phyloP scores from a whole-genome alignment of 805 yeast species.

The Wickerhamiella vanderwaltii region DNA sequence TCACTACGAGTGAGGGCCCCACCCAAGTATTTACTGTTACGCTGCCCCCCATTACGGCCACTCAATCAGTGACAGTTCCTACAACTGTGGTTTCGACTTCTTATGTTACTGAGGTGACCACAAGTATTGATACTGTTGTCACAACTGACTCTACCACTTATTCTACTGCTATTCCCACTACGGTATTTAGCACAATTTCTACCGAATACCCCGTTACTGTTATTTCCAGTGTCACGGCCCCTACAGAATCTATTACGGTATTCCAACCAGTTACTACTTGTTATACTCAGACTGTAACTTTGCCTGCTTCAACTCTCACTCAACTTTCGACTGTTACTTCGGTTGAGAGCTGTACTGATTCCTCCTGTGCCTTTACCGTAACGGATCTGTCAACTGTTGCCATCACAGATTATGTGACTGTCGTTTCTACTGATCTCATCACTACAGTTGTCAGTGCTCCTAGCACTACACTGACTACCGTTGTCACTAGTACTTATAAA shows the following conservation, averaged over 20 bases:
- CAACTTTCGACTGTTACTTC: background rate
- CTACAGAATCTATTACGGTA: background rate
- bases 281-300: slow-evolving; percentile 4
- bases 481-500: slow-evolving; percentile 5
- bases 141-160: background rate
- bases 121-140: background rate
- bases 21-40: slow-evolving; percentile 3
- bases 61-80: background rate
- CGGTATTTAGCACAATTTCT: background rate
- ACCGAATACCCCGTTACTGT: background rate
- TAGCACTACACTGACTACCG: background rate
- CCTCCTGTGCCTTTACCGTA: slow-evolving; percentile 3
- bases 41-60: slow-evolving; percentile 1
- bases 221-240: background rate
- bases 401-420: slow-evolving; percentile 1
- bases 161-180: background rate
- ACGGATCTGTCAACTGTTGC: slow-evolving; percentile 5
- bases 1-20: slow-evolving; percentile 1
- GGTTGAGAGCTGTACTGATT: background rate
- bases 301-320: slow-evolving; percentile 1
- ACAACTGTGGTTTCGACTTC: background rate
- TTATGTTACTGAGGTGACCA: background rate
- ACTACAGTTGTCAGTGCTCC: background rate
- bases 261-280: slow-evolving; percentile 5
- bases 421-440: background rate